Conservation (phyloP, 1,139 yeast genomes). For the Zygotorulaspora mrakii region DNA sequence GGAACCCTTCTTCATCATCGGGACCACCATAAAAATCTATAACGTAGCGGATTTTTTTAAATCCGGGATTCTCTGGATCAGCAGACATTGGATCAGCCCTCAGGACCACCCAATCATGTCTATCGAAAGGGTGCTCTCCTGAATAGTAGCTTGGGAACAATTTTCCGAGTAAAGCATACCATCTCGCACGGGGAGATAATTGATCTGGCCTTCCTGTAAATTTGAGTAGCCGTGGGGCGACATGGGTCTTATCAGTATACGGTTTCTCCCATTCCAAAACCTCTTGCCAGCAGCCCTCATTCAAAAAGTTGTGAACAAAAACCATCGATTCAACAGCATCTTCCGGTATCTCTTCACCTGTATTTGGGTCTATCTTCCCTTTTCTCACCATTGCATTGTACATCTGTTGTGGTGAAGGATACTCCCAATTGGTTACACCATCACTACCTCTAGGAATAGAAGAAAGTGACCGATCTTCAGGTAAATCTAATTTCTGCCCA, state of each 20-base stretch:
- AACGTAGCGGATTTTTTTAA: conserved; percentile 78
- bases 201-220: conserved; percentile 93
- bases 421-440: conserved; percentile 81
- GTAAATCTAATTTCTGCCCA: conserved; percentile 72
- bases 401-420: conserved; percentile 99
- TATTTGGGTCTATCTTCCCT: conserved; percentile 52
- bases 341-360: conserved; percentile 71
- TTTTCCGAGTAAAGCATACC: conserved; percentile 62
- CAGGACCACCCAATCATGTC: conserved; percentile 98
- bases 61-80: conserved; percentile 39
- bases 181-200: conserved; percentile 79
- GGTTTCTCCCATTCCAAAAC: conserved; percentile 84
- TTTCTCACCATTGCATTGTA: conserved; percentile 93
- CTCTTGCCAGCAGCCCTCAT: conserved; percentile 98
- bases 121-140: conserved; percentile 86
- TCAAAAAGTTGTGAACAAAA: conserved; percentile 89
- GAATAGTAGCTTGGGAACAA: conserved; percentile 71
- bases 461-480: conserved; percentile 80
- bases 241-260: conserved; percentile 48
- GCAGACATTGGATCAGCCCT: conserved; percentile 43
- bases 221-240: conserved; percentile 71
- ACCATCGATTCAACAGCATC: conserved; percentile 98
- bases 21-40: conserved; percentile 97
- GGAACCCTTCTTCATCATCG: conserved; percentile 81
- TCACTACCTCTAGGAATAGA: conserved; percentile 80